Conservation (phyloP, 2,329 filamentous ascomycete genomes). For the Coleophoma cylindrospora region DNA sequence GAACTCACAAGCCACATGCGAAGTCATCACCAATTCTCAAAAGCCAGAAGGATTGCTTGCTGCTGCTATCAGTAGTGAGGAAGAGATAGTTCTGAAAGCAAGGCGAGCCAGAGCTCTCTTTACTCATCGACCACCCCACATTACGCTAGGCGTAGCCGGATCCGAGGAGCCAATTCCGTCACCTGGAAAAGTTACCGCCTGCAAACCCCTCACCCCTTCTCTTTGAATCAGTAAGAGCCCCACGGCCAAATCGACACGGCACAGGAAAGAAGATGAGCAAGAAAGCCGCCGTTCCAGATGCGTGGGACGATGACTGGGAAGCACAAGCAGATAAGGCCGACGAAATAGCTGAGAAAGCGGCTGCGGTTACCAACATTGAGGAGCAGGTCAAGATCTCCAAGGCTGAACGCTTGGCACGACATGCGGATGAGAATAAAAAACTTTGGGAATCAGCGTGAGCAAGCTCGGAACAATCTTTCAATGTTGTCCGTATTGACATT, state of each 20-base stretch:
- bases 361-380: conserved; percentile 11
- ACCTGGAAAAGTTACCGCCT: neutral
- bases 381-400: conserved; percentile 49
- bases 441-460: conserved; percentile 85
- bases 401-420: conserved; percentile 72
- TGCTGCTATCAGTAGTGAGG: too few species aligned
- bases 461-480: neutral
- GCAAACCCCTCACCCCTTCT: neutral
- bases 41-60: too few species aligned
- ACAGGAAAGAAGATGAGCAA: conserved; percentile 20
- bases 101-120: too few species aligned
- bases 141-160: too few species aligned
- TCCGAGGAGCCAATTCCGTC: too few species aligned
- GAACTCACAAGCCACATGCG: too few species aligned
- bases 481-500: conserved; percentile 8
- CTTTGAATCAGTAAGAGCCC: neutral
- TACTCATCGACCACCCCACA: too few species aligned
- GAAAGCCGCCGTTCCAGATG: conserved; percentile 52
- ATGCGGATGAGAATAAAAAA: conserved; percentile 77
- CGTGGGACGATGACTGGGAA: conserved; percentile 92
- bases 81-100: too few species aligned
- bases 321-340: conserved; percentile 59
- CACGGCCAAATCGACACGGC: too few species aligned
- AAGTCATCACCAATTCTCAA: too few species aligned
- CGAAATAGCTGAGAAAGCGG: conserved; percentile 8